phyloP scores from a whole-genome alignment of 2,329 filamentous ascomycete genomes.

The Arthrobotrys iridis region DNA sequence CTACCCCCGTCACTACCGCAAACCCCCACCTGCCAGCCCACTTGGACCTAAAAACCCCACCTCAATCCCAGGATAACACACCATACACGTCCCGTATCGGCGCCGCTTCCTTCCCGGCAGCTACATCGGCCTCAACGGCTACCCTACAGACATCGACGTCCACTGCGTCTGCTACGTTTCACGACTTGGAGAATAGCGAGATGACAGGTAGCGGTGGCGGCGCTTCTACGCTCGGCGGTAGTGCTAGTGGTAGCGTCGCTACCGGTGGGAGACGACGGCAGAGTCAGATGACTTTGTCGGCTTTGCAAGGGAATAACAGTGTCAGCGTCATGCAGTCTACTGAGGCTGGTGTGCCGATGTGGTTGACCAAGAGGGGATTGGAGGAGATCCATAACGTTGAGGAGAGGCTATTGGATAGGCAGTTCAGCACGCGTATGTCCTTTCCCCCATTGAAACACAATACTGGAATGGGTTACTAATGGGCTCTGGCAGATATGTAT shows the following conservation, averaged over 20 bases:
- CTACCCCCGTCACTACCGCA: constrained; percentile 39
- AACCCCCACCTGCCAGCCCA: constrained; percentile 46
- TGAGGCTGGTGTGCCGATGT: constrained; percentile 39
- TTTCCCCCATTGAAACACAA: not conserved
- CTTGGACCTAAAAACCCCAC: constrained; percentile 51
- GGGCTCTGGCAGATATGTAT: constrained; percentile 20
- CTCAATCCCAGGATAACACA: constrained; percentile 50
- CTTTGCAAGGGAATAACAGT: constrained; percentile 4
- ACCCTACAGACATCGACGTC: constrained; percentile 37
- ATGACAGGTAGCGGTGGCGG: not conserved
- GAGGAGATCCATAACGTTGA: constrained; percentile 47
- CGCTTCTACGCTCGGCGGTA: not conserved
- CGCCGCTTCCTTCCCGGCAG: not conserved
- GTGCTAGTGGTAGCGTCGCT: not conserved
- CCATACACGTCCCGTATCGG: constrained; percentile 39
- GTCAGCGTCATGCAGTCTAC: constrained; percentile 43
- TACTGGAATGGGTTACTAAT: not conserved
- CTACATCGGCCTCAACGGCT: not conserved
- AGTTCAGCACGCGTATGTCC: constrained; percentile 50
- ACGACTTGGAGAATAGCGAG: constrained; percentile 14
- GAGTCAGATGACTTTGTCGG: not conserved
- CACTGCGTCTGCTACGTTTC: constrained; percentile 19
- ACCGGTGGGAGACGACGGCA: constrained; percentile 13
- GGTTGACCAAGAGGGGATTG: constrained; percentile 50
- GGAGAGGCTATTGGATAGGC: constrained; percentile 39